Conservation (phyloP, 1,284 basidiomycete genomes). For the Apiotrichum siamense region DNA sequence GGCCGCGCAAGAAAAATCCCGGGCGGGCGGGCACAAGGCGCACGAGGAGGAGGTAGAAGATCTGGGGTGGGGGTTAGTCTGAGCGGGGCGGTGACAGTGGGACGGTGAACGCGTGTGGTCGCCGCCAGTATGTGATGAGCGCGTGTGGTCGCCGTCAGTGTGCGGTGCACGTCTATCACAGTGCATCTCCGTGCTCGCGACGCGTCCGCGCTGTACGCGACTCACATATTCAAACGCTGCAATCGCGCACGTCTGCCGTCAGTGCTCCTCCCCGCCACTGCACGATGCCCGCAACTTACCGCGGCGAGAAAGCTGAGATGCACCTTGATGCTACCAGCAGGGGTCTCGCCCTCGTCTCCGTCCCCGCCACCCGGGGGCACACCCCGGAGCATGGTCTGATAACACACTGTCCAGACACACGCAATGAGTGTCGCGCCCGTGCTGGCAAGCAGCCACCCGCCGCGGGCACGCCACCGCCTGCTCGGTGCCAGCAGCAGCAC, state of each 20-base stretch:
- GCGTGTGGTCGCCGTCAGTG: no score
- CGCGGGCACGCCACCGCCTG: slow-evolving; percentile 7
- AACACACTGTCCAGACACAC: slow-evolving; percentile 5
- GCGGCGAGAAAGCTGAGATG: neutral
- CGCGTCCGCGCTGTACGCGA: no score
- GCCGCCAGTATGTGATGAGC: no score
- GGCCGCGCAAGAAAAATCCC: slow-evolving; percentile 7
- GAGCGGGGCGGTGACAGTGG: no score
- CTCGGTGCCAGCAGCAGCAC: neutral
- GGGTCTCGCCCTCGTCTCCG: neutral
- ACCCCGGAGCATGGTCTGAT: neutral
- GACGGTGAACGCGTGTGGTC: no score
- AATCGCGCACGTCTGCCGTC: slow-evolving; percentile 10
- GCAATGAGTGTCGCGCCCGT: slow-evolving; percentile 5
- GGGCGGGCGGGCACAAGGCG: slow-evolving; percentile 7
- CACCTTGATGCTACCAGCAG: neutral
- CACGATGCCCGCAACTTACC: neutral
- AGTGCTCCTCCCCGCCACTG: no score
- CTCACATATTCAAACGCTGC: slow-evolving; percentile 14
- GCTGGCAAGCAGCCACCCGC: slow-evolving; percentile 2
- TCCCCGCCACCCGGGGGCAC: no score
- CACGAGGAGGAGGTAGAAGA: slow-evolving; percentile 16
- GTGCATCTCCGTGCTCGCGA: no score
- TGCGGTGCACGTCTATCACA: no score
- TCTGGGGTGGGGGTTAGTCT: no score